Evolutionary conservation across 2,329 filamentous ascomycete species (phyloP).

Genomic region (Colletotrichum ledebouriae): DNA sequence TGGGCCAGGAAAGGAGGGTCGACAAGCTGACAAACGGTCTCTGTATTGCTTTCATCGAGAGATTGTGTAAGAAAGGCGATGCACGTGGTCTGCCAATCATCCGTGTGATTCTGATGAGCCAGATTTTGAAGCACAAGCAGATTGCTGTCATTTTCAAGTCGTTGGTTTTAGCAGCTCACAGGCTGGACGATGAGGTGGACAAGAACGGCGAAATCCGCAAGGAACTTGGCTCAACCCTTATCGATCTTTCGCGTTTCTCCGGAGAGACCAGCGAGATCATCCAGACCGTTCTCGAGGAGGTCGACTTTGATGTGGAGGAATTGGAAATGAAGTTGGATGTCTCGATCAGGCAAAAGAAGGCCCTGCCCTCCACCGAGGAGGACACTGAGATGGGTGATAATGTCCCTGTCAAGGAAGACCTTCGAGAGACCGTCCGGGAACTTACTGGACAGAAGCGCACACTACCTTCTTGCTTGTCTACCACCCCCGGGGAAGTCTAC

Average conservation of each 20-base stretch:
- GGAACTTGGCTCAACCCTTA: conserved; percentile 75
- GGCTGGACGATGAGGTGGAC: conserved; percentile 68
- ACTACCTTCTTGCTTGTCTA: conserved; percentile 66
- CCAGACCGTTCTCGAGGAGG: conserved; percentile 74
- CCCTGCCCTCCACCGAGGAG: conserved; percentile 63
- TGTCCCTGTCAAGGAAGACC: conserved; percentile 50
- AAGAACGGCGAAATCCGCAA: conserved; percentile 69
- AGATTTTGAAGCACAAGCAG: conserved; percentile 74
- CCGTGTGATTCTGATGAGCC: conserved; percentile 70
- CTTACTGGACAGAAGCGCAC: conserved; percentile 53
- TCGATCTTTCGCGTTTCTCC: conserved; percentile 72
- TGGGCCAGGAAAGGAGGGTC: conserved; percentile 75
- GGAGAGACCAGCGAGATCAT: conserved; percentile 74
- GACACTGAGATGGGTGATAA: conserved; percentile 64
- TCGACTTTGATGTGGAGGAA: conserved; percentile 79
- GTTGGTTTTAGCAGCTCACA: conserved; percentile 71
- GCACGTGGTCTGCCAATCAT: conserved; percentile 69
- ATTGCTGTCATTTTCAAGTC: conserved; percentile 75
- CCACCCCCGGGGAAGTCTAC: conserved; percentile 66
- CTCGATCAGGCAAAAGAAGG: conserved; percentile 70
- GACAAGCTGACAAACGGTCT: conserved; percentile 80
- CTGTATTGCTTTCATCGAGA: conserved; percentile 74
- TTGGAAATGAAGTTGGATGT: conserved; percentile 82
- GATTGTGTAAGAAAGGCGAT: conserved; percentile 72
- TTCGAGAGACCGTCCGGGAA: conserved; percentile 56